Conservation (phyloP, 164 flowering plant species). For the Saururus chinensis region DNA sequence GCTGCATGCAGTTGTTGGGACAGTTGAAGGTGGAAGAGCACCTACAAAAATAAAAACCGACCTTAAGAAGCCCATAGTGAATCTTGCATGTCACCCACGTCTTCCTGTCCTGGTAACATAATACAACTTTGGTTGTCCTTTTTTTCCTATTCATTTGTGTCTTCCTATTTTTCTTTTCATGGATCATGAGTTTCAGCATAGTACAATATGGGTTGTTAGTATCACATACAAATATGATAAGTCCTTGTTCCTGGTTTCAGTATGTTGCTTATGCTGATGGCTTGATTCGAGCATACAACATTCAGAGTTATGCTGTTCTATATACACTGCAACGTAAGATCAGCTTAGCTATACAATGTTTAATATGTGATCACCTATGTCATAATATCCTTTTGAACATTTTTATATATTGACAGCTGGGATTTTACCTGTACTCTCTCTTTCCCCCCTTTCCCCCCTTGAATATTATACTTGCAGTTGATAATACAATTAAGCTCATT, state of each 20-base stretch:
- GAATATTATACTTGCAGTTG: constrained; percentile 44
- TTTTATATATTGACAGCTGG: not conserved
- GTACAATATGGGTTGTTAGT: not conserved
- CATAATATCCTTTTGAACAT: not conserved
- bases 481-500: constrained; percentile 76
- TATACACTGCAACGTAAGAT: constrained; percentile 93
- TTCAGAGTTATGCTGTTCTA: constrained; percentile 86
- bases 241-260: constrained; percentile 28
- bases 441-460: not conserved
- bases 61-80: constrained; percentile 89
- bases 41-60: constrained; percentile 98
- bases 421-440: not conserved
- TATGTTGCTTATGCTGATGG: constrained; percentile 99
- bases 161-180: not conserved
- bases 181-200: not conserved
- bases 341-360: not conserved
- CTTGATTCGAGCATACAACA: constrained; percentile 88
- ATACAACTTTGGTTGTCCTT: not conserved
- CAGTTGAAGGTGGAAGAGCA: constrained; percentile 89
- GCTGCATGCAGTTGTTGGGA: constrained; percentile 80
- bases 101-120: constrained; percentile 75
- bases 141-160: not conserved
- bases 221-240: not conserved
- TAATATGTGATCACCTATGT: not conserved
- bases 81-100: constrained; percentile 99